Base-by-base conservation (phyloP, 2,329 filamentous ascomycete genomes). In the Aspergillus chevalieri region DNA sequence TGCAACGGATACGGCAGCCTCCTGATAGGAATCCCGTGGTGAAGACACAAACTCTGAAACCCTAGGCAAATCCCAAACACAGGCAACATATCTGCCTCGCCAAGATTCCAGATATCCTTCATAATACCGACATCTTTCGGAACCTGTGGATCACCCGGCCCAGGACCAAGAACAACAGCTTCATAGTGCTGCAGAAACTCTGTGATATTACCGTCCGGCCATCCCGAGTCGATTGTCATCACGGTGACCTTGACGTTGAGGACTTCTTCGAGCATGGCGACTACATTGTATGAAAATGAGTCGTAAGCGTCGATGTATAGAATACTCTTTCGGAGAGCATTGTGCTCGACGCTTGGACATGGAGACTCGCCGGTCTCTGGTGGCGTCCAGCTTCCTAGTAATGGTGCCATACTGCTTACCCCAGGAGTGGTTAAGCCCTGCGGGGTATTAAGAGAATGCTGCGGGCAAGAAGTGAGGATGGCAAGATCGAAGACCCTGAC, bases 271-370 rank as follows among this genome's bases (percentile, higher is more conserved):
- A 97, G 78, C 30, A 95, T 80, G 5, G 87, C 84, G 47, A 94
- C 83, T 61, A 97, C 93, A 72, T 96, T 97, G 72, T 95, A 91
- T 48, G 90, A 89, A 71, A 96, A 98, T 39, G 91, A 96, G 74
- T 98, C 93, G 71, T 95, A 95, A 54, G 92, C 91, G 68, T 97
- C 93, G 58, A 98, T 78, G 71, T 95, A 95, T 55, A 97, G 81
- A 54, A 97, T 86, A 52, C 57, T 64, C 46, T 60, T 65, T 42
- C 21, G 54, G 24, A 45, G 22, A 2, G 26, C 30, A n/a, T 41
- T 43, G 33, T 15, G 30, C 15, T 9, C 39, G 9, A 30, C 12
- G 9, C 30, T 41, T 15, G 47, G 21, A 17, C 36, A 26, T 8
- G 30, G 47, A 10, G 49, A 46, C 42, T 39, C 39, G 15, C 46